Evolutionary conservation across 148 eudicot species (phyloP).

Genomic region (Chenopodium formosanum): DNA sequence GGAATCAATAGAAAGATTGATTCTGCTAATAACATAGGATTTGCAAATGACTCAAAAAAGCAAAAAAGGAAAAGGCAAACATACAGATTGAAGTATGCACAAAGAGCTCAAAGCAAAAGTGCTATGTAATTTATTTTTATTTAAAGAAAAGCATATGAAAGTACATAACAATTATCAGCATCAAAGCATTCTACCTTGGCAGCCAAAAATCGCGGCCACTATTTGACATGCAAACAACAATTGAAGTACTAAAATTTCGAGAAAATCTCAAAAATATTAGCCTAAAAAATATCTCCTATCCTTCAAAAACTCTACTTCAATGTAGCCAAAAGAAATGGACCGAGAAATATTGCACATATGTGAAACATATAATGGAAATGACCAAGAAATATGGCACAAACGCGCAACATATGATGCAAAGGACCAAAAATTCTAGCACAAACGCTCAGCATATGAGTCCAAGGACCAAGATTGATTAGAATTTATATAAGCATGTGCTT

Average conservation of each 20-base stretch:
- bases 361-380: too few relatives aligned
- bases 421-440: neutral
- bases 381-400: constrained; percentile 2
- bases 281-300: neutral
- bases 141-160: neutral
- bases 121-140: neutral
- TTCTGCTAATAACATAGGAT: neutral
- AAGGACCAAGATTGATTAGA: neutral
- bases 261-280: neutral
- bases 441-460: neutral
- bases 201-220: neutral
- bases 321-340: neutral
- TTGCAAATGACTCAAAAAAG: neutral
- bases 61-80: neutral
- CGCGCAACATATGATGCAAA: neutral
- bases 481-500: neutral
- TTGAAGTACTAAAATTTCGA: neutral
- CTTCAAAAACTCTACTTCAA: neutral
- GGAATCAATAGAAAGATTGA: constrained; percentile 2
- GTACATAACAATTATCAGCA: neutral
- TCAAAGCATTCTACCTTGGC: constrained; percentile 1
- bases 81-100: neutral
- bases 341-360: too few relatives aligned
- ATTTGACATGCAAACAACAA: neutral
- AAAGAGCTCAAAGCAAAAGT: constrained; percentile 1